Evolutionary conservation across 805 yeast species (phyloP).

Genomic region (Starmera amethionina): DNA sequence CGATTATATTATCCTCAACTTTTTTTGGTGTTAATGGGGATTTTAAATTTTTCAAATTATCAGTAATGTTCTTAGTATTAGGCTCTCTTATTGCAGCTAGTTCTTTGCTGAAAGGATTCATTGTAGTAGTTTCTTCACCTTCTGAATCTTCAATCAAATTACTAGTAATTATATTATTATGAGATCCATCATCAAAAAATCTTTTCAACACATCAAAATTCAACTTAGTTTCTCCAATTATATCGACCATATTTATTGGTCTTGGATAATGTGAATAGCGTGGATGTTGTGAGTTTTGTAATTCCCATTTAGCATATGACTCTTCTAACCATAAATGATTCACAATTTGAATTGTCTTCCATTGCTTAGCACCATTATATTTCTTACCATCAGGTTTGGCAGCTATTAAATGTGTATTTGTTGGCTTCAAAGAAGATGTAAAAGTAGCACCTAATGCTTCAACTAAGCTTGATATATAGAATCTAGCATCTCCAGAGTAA

Average conservation of each 20-base stretch:
- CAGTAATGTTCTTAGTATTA: background rate
- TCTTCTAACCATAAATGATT: constrained; percentile 90
- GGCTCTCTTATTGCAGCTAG: background rate
- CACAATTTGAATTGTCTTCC: constrained; percentile 51
- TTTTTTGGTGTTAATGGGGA: background rate
- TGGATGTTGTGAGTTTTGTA: constrained; percentile 33
- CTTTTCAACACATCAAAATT: constrained; percentile 29
- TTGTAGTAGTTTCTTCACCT: constrained; percentile 6
- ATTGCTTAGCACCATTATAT: constrained; percentile 59
- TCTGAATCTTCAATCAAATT: constrained; percentile 17
- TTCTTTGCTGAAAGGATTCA: background rate
- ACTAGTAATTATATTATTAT: constrained; percentile 10
- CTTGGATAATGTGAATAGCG: constrained; percentile 40
- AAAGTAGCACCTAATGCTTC: constrained; percentile 66
- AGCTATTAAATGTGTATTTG: constrained; percentile 65
- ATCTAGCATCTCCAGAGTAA: constrained; percentile 77
- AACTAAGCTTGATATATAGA: constrained; percentile 56
- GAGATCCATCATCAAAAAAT: constrained; percentile 24
- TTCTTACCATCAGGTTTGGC: constrained; percentile 65
- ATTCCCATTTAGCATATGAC: constrained; percentile 52
- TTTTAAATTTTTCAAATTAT: background rate
- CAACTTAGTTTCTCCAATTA: constrained; percentile 43
- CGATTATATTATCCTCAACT: constrained; percentile 1
- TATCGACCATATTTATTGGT: constrained; percentile 29
- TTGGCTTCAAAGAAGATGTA: constrained; percentile 51